phyloP scores from a whole-genome alignment of 176 grass and related monocot species.

The Rhynchospora tenuis region DNA sequence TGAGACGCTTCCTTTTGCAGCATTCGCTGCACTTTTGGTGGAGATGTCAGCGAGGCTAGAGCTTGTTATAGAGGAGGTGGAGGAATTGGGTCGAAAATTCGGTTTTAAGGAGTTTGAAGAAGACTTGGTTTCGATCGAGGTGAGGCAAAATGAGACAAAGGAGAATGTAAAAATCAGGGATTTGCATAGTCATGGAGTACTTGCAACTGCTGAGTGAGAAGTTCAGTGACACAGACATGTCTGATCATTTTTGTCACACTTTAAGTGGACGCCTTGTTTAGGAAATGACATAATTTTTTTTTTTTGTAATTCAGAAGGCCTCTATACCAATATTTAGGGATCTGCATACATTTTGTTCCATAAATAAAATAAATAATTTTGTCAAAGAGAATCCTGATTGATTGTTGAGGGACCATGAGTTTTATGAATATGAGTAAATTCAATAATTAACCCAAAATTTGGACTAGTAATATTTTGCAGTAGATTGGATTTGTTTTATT shows the following conservation, averaged over 20 bases:
- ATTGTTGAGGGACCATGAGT: neutral
- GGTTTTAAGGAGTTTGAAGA: conserved; percentile 66
- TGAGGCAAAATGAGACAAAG: conserved; percentile 33
- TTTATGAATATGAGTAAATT: neutral
- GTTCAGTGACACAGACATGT: neutral
- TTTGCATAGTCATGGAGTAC: conserved; percentile 16
- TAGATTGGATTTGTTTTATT: neutral
- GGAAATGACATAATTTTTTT: neutral
- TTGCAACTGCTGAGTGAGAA: neutral
- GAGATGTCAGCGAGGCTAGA: conserved; percentile 86
- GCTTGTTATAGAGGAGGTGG: conserved; percentile 86
- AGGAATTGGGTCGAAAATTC: conserved; percentile 52
- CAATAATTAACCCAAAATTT: conserved; percentile 3
- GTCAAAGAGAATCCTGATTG: neutral
- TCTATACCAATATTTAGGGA: neutral
- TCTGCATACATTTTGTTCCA: too few species aligned
- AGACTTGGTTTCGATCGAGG: conserved; percentile 43
- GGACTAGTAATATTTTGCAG: neutral
- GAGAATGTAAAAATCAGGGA: conserved; percentile 17
- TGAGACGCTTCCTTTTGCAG: conserved; percentile 78
- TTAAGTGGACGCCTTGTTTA: neutral
- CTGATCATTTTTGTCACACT: neutral
- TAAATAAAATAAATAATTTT: neutral
- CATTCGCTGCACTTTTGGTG: conserved; percentile 81
- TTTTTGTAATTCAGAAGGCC: neutral